Percentiles rank a stretch among this genome's conserved stretches.
Conservation (phyloP, 2,329 filamentous ascomycete genomes). For the Colletotrichum sp. region DNA sequence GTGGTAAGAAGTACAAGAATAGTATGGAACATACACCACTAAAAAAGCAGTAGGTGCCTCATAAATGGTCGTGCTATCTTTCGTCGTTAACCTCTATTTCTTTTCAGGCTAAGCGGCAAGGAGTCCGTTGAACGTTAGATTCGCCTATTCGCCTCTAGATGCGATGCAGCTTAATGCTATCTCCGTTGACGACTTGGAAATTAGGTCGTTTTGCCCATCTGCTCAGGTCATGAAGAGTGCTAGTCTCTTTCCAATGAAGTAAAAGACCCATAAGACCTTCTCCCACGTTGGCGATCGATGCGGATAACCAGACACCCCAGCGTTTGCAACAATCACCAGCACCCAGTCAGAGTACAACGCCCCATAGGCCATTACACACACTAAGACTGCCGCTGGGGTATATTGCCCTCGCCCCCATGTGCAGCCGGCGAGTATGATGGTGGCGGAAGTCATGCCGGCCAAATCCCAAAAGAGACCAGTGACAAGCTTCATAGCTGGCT, state of each 20-base stretch:
- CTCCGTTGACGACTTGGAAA: accelerated
- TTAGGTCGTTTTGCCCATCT: neutral
- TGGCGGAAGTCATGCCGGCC: neutral
- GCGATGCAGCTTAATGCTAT: neutral
- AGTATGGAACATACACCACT: no score
- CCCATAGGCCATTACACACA: neutral
- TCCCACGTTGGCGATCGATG: neutral
- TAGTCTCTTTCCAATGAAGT: neutral
- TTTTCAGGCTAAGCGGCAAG: neutral
- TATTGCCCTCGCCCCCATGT: neutral
- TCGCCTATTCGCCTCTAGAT: neutral
- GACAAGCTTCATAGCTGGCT: neutral
- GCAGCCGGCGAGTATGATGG: neutral
- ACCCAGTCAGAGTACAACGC: neutral
- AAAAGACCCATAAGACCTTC: neutral
- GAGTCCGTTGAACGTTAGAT: neutral
- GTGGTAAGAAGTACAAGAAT: no score
- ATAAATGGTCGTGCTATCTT: no score
- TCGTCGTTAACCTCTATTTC: neutral
- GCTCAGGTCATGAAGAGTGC: neutral
- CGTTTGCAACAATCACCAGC: neutral
- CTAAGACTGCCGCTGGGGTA: neutral
- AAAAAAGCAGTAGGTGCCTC: no score
- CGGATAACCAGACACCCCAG: neutral
- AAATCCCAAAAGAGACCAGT: neutral